Evolutionary conservation across 73 alveolate species (phyloP), one percentile per base, ranked within the genome.

Genomic region (Durusdinium trenchii): DNA sequence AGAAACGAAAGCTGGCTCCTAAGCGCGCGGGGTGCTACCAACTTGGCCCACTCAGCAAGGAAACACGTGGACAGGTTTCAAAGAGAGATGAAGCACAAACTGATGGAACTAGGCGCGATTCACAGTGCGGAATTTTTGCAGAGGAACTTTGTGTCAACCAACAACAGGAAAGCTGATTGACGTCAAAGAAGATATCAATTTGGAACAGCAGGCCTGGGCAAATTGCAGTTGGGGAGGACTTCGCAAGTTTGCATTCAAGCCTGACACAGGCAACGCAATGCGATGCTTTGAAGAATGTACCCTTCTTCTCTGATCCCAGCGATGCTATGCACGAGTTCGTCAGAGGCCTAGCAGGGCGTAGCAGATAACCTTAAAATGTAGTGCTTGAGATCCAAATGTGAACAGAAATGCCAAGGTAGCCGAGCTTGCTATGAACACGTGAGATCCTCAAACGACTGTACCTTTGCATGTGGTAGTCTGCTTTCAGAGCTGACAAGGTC

Each of bases 361-460:
- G 89, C 40, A 78, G 16, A 35, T 32, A 20, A 30, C n/a, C 14
- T 78, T 78, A 57, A 23, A 57, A 57, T 57, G 12, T 57, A 23
- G 69, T 16, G 69, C 69, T 57, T 57, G 23, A 23, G 84, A 20
- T 73, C 84, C 28, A 51, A 73, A 16, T 3, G 6, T 71, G 50
- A 2, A 23, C 30, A 23, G 18, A 23, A 32, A 60, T 60, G n/a
- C 7, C 90, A 79, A 89, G 96, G 96, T 89, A 45, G 96, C 96
- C 23, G 96, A 89, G 96, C 96, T 89, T 42, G 96, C 96, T 20
- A 89, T 89, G 96, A 89, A 89, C 32, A 89, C 96, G 96, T 51
- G 42, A 26, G 96, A 57, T 62, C 38, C 95, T 48, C 26, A 12
- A 60, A 14, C 50, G n/a, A n/a, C n/a, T n/a, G n/a, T n/a, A n/a